phyloP scores from a whole-genome alignment of 108 stramenopile genomes.

The Pseudonitzschia multiseries region DNA sequence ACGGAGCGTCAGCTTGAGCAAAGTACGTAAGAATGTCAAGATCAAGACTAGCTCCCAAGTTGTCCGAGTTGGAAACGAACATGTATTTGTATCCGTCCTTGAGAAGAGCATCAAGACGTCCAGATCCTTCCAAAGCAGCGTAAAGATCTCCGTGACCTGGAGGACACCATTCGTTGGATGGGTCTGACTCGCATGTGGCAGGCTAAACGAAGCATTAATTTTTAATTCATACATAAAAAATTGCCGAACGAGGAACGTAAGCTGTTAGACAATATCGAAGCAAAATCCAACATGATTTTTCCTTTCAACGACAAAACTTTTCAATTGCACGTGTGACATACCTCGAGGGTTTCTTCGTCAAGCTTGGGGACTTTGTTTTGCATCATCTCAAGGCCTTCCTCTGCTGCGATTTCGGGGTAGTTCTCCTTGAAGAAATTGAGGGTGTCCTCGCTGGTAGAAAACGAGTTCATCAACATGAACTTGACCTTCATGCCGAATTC shows the following conservation, averaged over 20 bases:
- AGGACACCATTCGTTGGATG: slow-evolving; percentile 98
- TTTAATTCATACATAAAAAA: not conserved
- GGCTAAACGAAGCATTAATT: slow-evolving; percentile 41
- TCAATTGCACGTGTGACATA: slow-evolving; percentile 29
- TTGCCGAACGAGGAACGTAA: not conserved
- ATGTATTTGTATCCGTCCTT: slow-evolving; percentile 97
- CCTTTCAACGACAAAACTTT: not conserved
- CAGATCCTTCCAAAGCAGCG: slow-evolving; percentile 96
- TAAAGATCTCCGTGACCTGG: slow-evolving; percentile 99
- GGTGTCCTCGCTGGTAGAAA: slow-evolving; percentile 96
- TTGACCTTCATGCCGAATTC: slow-evolving; percentile 90
- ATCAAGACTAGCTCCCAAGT: slow-evolving; percentile 98
- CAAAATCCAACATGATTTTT: not conserved
- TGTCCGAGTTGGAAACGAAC: slow-evolving; percentile 99
- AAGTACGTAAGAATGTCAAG: slow-evolving; percentile 94
- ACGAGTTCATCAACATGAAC: slow-evolving; percentile 99
- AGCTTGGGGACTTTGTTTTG: slow-evolving; percentile 99
- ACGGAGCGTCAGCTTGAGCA: slow-evolving; percentile 86
- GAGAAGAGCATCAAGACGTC: slow-evolving; percentile 90
- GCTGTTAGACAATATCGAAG: not conserved
- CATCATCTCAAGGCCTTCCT: slow-evolving; percentile 97
- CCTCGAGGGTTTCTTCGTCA: slow-evolving; percentile 85
- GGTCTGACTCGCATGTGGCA: slow-evolving; percentile 72
- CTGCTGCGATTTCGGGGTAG: slow-evolving; percentile 83
- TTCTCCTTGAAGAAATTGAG: slow-evolving; percentile 85